Base-by-base conservation (phyloP, 1,284 basidiomycete species). In the Rhodotorula mucilaginosa region DNA sequence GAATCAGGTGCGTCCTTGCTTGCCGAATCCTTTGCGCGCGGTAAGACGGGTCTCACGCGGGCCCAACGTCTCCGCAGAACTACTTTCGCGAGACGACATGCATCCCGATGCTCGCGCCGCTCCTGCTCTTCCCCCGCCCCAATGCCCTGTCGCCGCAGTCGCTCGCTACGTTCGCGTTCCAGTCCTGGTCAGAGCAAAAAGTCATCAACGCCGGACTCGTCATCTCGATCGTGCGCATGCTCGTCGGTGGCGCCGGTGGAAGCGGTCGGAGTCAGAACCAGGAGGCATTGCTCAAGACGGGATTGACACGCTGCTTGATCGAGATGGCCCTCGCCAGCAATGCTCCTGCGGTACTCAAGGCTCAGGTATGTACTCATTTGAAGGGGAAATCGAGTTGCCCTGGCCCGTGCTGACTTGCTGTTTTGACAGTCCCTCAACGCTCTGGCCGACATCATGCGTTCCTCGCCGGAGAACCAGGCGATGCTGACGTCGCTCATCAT, bases 131-230 rank as follows among this genome's bases (percentile, higher is more conserved):
- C 80, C 94, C 95, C 1, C 85, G 89, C 3, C 86, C 87, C 18
- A 82, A 92, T 13, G 64, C 76, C 0, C 73, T 78, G 54, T 69
- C 71, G 26, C 73, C 78, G 1, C 70, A 76, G 1, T 79, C 82
- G 0, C 92, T 95, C 5, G 92, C 97, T 81, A 90, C 92, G 70
- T 99, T 98, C 81, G 90, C 94, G 1, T 84, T 98, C 51, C 97
- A 99, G 80, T 93, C 94, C 79, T 99, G 97, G 97, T 92, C 94
- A 74, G 86, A 89, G 64, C 93, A 95, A 80, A 97, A 97, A 81
- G 82, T 88, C 26, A 84, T 87, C 61, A 96, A 95, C 78, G 89
- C 89, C 3, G 85, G 86, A 2, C 82, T 94, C 26, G 87, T 93
- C 18, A 83, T 98, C 6, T 89, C 89, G 34, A 87, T 97, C 65